Evolutionary conservation across 2,329 filamentous ascomycete genomes (phyloP).

Genomic region (Fusarium coicis): DNA sequence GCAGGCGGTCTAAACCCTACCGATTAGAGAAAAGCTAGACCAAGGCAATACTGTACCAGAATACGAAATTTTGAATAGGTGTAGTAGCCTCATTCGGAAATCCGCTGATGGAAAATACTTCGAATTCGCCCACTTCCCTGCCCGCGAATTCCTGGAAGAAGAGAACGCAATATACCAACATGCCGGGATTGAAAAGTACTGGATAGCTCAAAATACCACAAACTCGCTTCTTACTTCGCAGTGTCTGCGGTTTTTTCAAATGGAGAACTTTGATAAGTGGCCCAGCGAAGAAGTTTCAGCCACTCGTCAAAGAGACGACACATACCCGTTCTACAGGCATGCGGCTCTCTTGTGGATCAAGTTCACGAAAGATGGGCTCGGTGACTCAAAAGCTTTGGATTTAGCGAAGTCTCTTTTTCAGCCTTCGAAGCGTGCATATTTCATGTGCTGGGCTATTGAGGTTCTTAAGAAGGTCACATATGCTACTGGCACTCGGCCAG

Average conservation of each 20-base stretch:
- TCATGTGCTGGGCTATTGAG: conserved; percentile 6
- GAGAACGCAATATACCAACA: neutral
- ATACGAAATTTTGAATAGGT: conserved; percentile 1
- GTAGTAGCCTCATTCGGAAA: conserved; percentile 22
- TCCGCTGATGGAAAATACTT: neutral
- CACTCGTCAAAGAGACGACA: rapidly evolving
- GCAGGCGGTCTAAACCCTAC: conserved; percentile 7
- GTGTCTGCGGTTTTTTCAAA: conserved; percentile 15
- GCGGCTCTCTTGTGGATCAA: neutral
- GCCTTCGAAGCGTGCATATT: neutral
- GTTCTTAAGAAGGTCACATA: neutral
- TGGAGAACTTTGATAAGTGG: conserved; percentile 3
- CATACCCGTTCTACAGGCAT: conserved; percentile 6
- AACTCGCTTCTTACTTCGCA: neutral
- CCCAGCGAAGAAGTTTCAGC: too few relatives aligned
- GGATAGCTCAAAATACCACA: rapidly evolving
- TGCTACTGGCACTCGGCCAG: neutral
- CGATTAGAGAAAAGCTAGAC: neutral
- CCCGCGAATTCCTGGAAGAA: conserved; percentile 22
- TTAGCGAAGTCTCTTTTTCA: neutral
- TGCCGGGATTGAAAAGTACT: neutral
- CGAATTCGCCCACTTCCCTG: conserved; percentile 32
- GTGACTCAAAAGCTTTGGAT: rapidly evolving
- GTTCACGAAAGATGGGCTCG: neutral
- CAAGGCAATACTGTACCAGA: neutral